Base-by-base conservation (phyloP, 805 yeast species). In the Wickerhamiella sorbophila region DNA sequence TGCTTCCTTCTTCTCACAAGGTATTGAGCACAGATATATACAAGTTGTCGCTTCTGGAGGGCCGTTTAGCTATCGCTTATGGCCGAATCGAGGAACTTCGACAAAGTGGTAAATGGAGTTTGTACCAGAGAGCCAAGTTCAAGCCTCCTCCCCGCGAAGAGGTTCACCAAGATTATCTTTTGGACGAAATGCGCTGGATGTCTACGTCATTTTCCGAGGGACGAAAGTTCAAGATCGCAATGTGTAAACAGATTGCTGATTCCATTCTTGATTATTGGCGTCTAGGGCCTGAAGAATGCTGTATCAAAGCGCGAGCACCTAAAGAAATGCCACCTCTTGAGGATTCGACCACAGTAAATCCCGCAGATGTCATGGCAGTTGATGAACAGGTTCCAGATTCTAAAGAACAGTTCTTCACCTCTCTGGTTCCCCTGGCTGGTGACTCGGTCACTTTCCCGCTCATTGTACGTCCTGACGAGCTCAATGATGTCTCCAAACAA, bases 1-100 rank as follows among this genome's bases (percentile, higher is more conserved):
- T 88, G 17, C 64, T 91, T 24, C 85, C 94, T 0, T 72, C 86
- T 26, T 76, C 95, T 3, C 95, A 87, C 54, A 91, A 91, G 55
- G 78, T 82, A 0, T 65, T 88, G 31, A 75, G 86, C 26, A 82
- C 97, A 0, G 88, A 84, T 40, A 75, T 82, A 43, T 91, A 75
- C 61, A 94, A 85, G 54, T 73, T 80, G 52, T 83, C 94, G 0
- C 64, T 87, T 27, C 72, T 84, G 12, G 98, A 91, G 56, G 95
- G 95, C 3, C 81, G 87, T 56, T 77, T 88, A 2, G 83, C 94
- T 0, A 95, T 86, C 9, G 75, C 85, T 16, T 81, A 85, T 52
- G 80, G 93, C 1, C 69, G 97, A 46, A 87, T 91, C 37, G 97
- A 88, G 55, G 97, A 88, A 57, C 67, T 91, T 48, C 84, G 85